These are phyloP conservation scores for Seiridium unicorne DNA, from an alignment of 2,329 filamentous ascomycete genomes.

Conservation along the genomic window DNA sequence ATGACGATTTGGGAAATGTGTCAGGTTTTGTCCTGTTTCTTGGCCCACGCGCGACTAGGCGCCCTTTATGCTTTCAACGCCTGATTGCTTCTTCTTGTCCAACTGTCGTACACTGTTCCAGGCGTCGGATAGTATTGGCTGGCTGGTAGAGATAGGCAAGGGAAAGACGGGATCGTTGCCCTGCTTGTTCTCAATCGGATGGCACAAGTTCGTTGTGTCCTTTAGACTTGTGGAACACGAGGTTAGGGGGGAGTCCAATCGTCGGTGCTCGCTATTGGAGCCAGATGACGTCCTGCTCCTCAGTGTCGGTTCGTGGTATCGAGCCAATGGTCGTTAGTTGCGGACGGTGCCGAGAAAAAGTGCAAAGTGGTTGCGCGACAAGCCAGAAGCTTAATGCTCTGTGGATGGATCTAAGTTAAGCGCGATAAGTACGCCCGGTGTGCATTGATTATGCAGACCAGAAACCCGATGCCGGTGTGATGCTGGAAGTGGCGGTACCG, in stretches of 20 bases:
- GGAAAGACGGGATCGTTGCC: neutral
- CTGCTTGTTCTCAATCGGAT: neutral
- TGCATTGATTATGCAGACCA: no score
- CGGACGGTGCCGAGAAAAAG: neutral
- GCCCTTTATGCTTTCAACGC: neutral
- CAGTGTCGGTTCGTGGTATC: neutral
- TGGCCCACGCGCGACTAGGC: neutral
- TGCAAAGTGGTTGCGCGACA: neutral
- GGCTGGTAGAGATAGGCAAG: neutral
- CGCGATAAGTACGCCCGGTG: no score
- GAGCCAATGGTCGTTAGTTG: neutral
- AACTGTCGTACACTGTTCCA: neutral
- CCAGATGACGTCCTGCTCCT: neutral
- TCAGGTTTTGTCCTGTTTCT: neutral
- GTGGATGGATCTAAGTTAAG: neutral
- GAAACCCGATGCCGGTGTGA: no score
- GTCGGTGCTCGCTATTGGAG: neutral
- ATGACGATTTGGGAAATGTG: constrained; percentile 7
- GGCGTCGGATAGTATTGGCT: no score
- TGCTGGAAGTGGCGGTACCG: neutral
- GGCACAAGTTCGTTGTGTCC: neutral
- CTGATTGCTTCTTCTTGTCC: neutral
- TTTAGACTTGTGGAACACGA: neutral
- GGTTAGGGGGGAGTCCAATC: neutral
- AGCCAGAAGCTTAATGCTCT: neutral